A percentile compares a stretch with the other conserved stretches of the same genome.
Evolutionary conservation across 495 filamentous ascomycete species (phyloP).

Genomic region (Xanthoparmelia taractica): DNA sequence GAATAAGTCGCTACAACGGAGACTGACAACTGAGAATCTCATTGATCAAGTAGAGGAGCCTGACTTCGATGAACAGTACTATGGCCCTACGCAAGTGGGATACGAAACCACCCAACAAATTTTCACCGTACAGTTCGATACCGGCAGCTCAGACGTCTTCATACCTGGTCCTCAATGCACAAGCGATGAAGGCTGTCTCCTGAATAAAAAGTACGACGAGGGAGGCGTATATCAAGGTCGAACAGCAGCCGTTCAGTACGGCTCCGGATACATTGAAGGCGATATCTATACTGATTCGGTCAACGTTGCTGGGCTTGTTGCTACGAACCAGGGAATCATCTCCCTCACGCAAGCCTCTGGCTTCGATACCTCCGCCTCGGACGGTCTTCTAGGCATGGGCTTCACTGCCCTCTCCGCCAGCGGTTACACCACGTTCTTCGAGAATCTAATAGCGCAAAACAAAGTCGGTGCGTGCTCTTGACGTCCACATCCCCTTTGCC

Average conservation of each 20-base stretch:
- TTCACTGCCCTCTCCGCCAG: not conserved
- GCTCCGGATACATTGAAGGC: not conserved
- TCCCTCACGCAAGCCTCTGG: not conserved
- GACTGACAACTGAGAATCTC: not conserved
- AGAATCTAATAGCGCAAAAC: not conserved
- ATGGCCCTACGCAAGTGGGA: constrained; percentile 1
- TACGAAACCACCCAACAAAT: not conserved
- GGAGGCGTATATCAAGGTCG: not conserved
- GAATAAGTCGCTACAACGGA: not conserved
- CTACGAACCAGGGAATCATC: not conserved
- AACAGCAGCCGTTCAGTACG: not conserved
- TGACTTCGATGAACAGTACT: not conserved
- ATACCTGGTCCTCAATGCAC: not conserved
- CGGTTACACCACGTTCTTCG: constrained; percentile 1
- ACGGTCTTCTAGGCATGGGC: not conserved
- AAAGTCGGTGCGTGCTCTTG: not conserved
- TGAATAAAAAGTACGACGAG: not conserved
- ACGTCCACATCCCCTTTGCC: too few species aligned
- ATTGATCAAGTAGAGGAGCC: not conserved
- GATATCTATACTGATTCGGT: not conserved
- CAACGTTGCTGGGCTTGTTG: not conserved
- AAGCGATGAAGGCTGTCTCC: not conserved
- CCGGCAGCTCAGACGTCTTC: not conserved
- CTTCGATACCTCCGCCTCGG: constrained; percentile 1
- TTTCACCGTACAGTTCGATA: constrained; percentile 2